phyloP scores from a whole-genome alignment of 1,284 basidiomycete genomes.

The Moesziomyces parantarcticus region DNA sequence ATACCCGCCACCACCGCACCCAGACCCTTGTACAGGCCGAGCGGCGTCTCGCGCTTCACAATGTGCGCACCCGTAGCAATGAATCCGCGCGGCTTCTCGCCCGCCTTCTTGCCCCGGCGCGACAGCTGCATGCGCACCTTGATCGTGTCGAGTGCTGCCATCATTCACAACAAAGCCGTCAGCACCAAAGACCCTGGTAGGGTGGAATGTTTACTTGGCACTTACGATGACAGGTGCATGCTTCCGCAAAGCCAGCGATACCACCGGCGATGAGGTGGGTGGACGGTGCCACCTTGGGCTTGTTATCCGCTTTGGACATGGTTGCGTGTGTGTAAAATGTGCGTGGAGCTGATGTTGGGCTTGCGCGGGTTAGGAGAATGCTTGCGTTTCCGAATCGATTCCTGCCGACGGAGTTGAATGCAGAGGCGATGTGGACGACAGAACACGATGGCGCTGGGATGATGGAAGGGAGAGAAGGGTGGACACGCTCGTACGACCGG shows the following conservation, averaged over 20 bases:
- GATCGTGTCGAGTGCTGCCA: slow-evolving; percentile 82
- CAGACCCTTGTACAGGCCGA: slow-evolving; percentile 97
- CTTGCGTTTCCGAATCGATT: slow-evolving; percentile 7
- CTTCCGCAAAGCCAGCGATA: slow-evolving; percentile 67
- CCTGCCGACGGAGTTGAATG: no score
- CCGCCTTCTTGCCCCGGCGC: slow-evolving; percentile 51
- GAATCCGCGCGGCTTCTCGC: slow-evolving; percentile 82
- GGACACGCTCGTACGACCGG: slow-evolving; percentile 2
- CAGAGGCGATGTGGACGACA: no score
- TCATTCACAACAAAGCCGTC: background rate
- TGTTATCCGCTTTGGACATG: slow-evolving; percentile 42
- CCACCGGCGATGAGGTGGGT: slow-evolving; percentile 67
- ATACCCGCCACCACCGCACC: slow-evolving; percentile 93
- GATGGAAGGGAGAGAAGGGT: slow-evolving; percentile 2
- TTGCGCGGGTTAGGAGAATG: background rate
- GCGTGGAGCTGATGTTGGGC: background rate
- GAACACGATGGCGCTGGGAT: background rate
- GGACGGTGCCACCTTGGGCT: slow-evolving; percentile 65
- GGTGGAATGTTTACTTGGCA: slow-evolving; percentile 6
- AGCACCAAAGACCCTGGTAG: background rate
- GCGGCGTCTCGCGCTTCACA: slow-evolving; percentile 87
- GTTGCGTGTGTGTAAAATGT: slow-evolving; percentile 2
- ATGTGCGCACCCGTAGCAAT: slow-evolving; percentile 91
- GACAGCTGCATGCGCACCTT: slow-evolving; percentile 94
- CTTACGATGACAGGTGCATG: slow-evolving; percentile 67